Evolutionary conservation across 2,329 filamentous ascomycete species (phyloP), one percentile per base, ranked within the genome.

Genomic region (Fusarium praegraminearum): DNA sequence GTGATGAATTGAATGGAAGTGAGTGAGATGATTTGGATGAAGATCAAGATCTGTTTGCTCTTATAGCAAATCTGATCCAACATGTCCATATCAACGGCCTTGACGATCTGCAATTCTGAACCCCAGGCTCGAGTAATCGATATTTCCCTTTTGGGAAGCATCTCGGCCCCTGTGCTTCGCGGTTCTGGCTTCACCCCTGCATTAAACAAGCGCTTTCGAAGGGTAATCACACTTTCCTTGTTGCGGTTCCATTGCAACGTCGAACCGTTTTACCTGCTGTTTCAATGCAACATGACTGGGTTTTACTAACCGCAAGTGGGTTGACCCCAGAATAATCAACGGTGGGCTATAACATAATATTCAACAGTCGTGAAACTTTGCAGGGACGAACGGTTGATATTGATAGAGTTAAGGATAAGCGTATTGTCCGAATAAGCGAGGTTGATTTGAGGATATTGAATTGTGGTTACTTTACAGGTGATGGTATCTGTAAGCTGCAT

Each of bases 201-300:
- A n/a, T 36, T 26, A 16, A 38, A 28, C 9, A 38, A 46, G 13
- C n/a, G 36, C 28, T 32, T 20, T 32, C 15, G 7, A 7, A n/a
- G 9, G 11, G 20, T 52, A 52, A 61, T 60, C 58, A 38, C 7
- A 7, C 40, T 61, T 61, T 60, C 58, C 55, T 12, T 15, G 24
- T 60, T 32, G 8, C 11, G 26, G 3, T 4, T 8, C 7, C 10
- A 10, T 7, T 45, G 33, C 33, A 36, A 43, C 15, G 5, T 16
- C 18, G 36, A 40, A 40, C 36, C n/a, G 36, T 40, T 40, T 40
- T 22, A 40, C 36, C 36, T 40, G 11, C n/a, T 22, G 3, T 4
- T 8, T 7, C 13, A 10, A 12, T 57, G 22, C 33, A 50, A 43
- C n/a, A 3, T 16, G 22, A 30, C 16, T 18, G 18, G n/a, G 24